These are phyloP conservation scores for Lipomyces spencermartinsiae DNA, from an alignment of 805 yeast species.

Conservation along the genomic window DNA sequence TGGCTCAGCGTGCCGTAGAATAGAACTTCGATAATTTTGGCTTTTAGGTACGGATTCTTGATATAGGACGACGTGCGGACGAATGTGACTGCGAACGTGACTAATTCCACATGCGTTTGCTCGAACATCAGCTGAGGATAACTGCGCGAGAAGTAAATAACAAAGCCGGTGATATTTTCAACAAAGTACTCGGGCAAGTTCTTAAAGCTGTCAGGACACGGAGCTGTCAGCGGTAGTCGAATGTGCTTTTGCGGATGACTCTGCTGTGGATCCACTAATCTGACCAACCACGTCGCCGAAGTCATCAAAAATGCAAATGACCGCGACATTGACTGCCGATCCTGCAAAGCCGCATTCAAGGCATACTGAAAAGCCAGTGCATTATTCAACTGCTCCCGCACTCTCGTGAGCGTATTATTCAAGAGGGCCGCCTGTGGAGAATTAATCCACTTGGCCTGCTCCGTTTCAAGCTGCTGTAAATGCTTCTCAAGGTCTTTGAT, in stretches of 20 bases:
- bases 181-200: constrained; percentile 84
- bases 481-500: constrained; percentile 58
- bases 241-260: constrained; percentile 61
- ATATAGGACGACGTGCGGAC: constrained; percentile 70
- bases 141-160: constrained; percentile 64
- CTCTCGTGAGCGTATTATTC: constrained; percentile 50
- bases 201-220: constrained; percentile 73
- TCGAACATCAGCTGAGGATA: constrained; percentile 61
- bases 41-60: constrained; percentile 92
- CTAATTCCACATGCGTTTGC: constrained; percentile 49
- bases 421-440: constrained; percentile 40
- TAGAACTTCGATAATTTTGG: constrained; percentile 78
- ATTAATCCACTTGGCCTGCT: constrained; percentile 44
- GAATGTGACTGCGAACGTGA: constrained; percentile 74
- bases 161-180: constrained; percentile 79
- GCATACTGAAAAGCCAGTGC: constrained; percentile 60
- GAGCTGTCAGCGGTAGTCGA: constrained; percentile 59
- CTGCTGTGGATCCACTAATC: constrained; percentile 76
- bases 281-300: constrained; percentile 70
- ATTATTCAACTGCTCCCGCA: constrained; percentile 52
- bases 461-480: constrained; percentile 54
- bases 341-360: constrained; percentile 65
- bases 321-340: constrained; percentile 64
- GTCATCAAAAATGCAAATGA: constrained; percentile 81
- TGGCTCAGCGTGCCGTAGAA: constrained; percentile 68